Evolutionary conservation across 495 filamentous ascomycete species (phyloP).

Genomic region (Penicillium coprophilum): DNA sequence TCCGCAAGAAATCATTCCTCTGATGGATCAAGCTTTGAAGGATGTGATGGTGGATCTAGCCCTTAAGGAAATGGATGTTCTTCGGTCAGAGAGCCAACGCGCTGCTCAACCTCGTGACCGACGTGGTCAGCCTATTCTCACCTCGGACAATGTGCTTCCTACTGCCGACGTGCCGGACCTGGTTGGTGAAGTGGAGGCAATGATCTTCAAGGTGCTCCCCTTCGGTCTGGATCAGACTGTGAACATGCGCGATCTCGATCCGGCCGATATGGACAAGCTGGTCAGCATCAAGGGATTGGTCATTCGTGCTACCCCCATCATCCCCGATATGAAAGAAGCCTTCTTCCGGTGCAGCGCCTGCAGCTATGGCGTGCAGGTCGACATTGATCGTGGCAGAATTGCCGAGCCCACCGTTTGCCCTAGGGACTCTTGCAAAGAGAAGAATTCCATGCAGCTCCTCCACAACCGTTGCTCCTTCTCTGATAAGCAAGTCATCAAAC

Average conservation of each 20-base stretch:
- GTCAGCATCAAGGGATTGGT: constrained; percentile 95
- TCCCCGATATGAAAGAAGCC: constrained; percentile 96
- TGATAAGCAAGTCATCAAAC: constrained; percentile 98
- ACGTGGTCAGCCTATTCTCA: constrained; percentile 41
- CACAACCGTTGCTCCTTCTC: constrained; percentile 95
- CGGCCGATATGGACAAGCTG: constrained; percentile 92
- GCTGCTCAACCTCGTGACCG: constrained; percentile 27
- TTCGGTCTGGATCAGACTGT: constrained; percentile 84
- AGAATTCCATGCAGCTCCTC: constrained; percentile 96
- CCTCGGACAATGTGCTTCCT: constrained; percentile 72
- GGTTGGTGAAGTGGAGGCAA: constrained; percentile 64
- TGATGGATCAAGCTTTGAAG: constrained; percentile 94
- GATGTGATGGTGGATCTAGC: constrained; percentile 92
- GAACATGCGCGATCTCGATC: constrained; percentile 95
- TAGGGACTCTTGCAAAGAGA: constrained; percentile 74
- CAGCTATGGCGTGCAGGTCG: constrained; percentile 83
- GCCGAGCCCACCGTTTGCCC: constrained; percentile 91
- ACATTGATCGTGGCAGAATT: constrained; percentile 94
- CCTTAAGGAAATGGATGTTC: constrained; percentile 71
- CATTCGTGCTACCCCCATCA: constrained; percentile 92
- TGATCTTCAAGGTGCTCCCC: constrained; percentile 79
- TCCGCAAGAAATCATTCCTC: constrained; percentile 89
- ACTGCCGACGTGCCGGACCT: constrained; percentile 74
- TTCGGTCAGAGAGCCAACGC: constrained; percentile 58
- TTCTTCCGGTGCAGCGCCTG: constrained; percentile 96